Base-by-base conservation (phyloP, 257 asterid species). In the Petunia axillaris region DNA sequence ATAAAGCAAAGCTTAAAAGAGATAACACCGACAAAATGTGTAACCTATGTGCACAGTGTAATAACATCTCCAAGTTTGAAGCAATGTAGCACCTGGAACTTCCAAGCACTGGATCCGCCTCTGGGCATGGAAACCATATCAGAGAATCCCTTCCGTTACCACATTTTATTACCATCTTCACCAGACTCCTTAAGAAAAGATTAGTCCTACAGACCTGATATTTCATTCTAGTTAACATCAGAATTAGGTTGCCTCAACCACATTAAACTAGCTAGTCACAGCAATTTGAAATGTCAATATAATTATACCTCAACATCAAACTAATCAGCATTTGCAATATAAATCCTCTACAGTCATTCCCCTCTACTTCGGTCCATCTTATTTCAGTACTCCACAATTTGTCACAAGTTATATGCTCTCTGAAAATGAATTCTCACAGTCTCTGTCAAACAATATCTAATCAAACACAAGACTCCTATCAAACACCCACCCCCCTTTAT, bases 81-180 rank as follows among this genome's bases (percentile, higher is more conserved):
- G 25, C 25, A 25, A 25, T 25, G 25, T 25, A 25, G 25, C 25
- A 25, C 25, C 25, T 25, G 25, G 25, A 25, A 25, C 25, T 25
- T 25, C 25, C 25, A 25, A 25, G 25, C 25, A 25, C 25, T 25
- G 25, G 25, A 25, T 25, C 25, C 25, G 25, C 25, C 25, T 25
- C 25, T 25, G 25, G 25, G 38, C 1, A 2, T 13, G 57, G 40
- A 4, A 25, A 9, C 41, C 59, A 70, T 41, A 25, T 15, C 2
- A 50, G 44, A 35, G 44, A 50, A 73, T 7, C 25, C 14, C 46
- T 50, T 73, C 4, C 13, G 1, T 35, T 35, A 46, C 76, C 54
- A 70, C 43, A 70, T 25, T 70, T 25, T 70, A 65, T 65, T 65
- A 66, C 7, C 58, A 70, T 70, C 46, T 41, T 70, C 58, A 46